Percentiles rank a stretch among this genome's conserved stretches.
phyloP scores from a whole-genome alignment of 176 grass and related monocot species.

The Aegilops umbellulata region DNA sequence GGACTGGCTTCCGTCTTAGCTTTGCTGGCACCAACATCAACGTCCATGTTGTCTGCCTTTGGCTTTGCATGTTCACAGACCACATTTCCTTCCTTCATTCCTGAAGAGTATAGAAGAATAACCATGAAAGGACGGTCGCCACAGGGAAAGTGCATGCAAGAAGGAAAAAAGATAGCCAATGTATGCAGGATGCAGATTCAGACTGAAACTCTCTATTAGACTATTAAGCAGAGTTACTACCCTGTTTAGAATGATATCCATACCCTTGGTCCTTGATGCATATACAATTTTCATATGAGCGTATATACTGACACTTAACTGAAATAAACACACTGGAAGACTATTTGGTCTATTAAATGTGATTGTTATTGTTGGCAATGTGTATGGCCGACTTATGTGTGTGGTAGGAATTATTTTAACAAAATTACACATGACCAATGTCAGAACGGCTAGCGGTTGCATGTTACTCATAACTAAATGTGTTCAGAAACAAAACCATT shows the following conservation, averaged over 20 bases:
- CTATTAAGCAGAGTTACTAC: not conserved
- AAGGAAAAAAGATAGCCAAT: not conserved
- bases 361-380: not conserved
- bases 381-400: not conserved
- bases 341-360: not conserved
- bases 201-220: not conserved
- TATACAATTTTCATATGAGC: not conserved
- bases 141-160: not conserved
- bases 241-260: not conserved
- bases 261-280: not conserved
- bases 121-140: not conserved
- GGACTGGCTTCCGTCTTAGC: conserved; percentile 29
- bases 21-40: conserved; percentile 40
- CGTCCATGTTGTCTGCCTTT: conserved; percentile 44
- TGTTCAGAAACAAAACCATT: not conserved
- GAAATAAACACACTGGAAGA: not conserved
- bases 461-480: not conserved
- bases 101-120: conserved; percentile 26
- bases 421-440: not conserved
- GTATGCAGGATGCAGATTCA: not conserved
- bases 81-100: conserved; percentile 48
- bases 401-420: not conserved
- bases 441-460: not conserved
- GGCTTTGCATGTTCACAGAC: conserved; percentile 1
- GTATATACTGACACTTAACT: not conserved